phyloP scores from a whole-genome alignment of 768 basidiomycete species.

The Psilocybe azurescens region DNA sequence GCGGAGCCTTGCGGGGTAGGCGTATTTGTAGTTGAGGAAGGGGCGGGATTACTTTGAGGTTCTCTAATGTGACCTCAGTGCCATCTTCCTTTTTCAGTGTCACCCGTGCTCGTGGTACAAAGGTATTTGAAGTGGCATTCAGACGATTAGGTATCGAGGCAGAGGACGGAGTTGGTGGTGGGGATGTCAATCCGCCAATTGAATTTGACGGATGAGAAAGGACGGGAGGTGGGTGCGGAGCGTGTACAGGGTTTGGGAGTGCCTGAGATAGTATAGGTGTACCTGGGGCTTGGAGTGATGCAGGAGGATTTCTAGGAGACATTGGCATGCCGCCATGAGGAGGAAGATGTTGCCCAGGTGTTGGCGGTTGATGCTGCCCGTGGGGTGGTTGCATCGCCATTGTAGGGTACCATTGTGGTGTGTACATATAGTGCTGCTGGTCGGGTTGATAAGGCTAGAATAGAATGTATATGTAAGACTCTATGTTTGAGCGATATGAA shows the following conservation, averaged over 20 bases:
- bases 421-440: conserved; percentile 52
- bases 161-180: conserved; percentile 71
- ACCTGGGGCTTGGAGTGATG: conserved; percentile 61
- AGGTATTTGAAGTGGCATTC: conserved; percentile 67
- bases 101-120: conserved; percentile 63
- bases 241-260: conserved; percentile 47
- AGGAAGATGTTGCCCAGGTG: conserved; percentile 52
- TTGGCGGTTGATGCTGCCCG: conserved; percentile 55
- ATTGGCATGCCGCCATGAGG: conserved; percentile 61
- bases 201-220: conserved; percentile 50
- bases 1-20: conserved; percentile 37
- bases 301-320: conserved; percentile 67
- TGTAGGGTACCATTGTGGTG: conserved; percentile 43
- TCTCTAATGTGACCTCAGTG: conserved; percentile 63
- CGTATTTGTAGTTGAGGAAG: conserved; percentile 43
- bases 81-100: conserved; percentile 72
- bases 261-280: conserved; percentile 75
- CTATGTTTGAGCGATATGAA: conserved; percentile 12
- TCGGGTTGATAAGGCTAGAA: conserved; percentile 43
- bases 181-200: conserved; percentile 58
- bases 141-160: conserved; percentile 52
- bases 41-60: conserved; percentile 46
- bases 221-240: conserved; percentile 53
- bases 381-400: conserved; percentile 47
- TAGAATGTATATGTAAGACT: conserved; percentile 23